Evolutionary conservation across 2,329 filamentous ascomycete genomes (phyloP).

Genomic region (Fusarium buharicum): DNA sequence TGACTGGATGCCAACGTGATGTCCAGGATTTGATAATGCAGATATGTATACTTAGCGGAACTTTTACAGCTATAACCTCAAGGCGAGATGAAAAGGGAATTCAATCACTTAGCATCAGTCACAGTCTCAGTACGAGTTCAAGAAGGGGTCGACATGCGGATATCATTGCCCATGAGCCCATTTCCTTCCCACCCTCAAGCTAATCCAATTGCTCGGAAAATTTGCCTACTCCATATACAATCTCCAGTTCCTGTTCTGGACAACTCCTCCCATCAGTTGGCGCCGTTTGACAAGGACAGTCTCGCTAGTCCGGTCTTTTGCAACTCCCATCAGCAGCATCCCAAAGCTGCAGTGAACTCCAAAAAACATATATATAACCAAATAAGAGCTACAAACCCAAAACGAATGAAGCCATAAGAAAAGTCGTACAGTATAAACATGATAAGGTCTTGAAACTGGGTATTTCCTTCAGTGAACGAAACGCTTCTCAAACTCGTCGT

Average conservation of each 20-base stretch:
- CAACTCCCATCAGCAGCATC: constrained; percentile 39
- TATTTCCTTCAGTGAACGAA: constrained; percentile 60
- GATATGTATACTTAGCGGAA: constrained; percentile 29
- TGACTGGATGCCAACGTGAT: background rate
- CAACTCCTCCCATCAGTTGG: constrained; percentile 22
- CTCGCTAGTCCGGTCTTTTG: constrained; percentile 25
- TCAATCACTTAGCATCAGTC: constrained; percentile 7
- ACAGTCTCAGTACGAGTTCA: constrained; percentile 2
- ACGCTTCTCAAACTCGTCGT: constrained; percentile 80
- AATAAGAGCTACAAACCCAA: constrained; percentile 18
- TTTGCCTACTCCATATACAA: constrained; percentile 6
- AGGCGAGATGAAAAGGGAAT: constrained; percentile 16
- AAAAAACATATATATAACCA: background rate
- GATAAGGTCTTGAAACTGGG: constrained; percentile 22
- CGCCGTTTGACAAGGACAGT: constrained; percentile 20
- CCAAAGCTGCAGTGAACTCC: constrained; percentile 42
- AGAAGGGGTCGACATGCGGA: constrained; percentile 27
- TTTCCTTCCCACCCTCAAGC: constrained; percentile 16
- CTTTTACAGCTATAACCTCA: constrained; percentile 11
- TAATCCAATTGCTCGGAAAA: constrained; percentile 5
- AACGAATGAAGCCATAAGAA: constrained; percentile 12
- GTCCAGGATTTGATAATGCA: constrained; percentile 3
- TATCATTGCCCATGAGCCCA: constrained; percentile 7
- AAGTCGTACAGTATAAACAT: constrained; percentile 19
- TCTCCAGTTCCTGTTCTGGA: constrained; percentile 18